Evolutionary conservation across 129 eudicot species (phyloP).

Genomic region (Escallonia herrerae): DNA sequence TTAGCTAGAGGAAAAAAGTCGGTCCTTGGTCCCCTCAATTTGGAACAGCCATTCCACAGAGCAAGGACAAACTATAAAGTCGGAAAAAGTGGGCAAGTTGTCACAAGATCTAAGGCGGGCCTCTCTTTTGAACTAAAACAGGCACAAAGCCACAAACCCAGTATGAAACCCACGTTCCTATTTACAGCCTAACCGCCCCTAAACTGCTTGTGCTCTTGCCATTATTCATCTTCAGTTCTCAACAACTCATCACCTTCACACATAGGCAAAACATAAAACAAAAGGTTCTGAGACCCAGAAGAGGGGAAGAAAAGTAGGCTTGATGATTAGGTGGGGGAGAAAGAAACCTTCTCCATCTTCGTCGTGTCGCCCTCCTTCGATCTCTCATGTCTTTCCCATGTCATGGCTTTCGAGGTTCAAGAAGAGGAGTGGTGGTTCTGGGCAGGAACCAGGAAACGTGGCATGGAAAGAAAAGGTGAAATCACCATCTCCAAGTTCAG

Average conservation of each 20-base stretch:
- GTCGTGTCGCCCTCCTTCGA: conserved; percentile 11
- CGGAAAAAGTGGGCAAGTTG: conserved; percentile 60
- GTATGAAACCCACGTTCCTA: conserved; percentile 20
- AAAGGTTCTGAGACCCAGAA: not conserved
- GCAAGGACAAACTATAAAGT: conserved; percentile 37
- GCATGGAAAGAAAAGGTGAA: conserved; percentile 4
- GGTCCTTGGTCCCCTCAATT: conserved; percentile 32
- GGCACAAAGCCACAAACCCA: conserved; percentile 1
- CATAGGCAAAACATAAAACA: not conserved
- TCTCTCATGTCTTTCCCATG: conserved; percentile 30
- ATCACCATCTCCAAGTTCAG: conserved; percentile 2
- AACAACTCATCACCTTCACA: conserved; percentile 15
- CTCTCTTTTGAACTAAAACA: conserved; percentile 67
- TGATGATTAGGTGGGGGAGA: conserved; percentile 38
- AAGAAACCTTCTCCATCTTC: conserved; percentile 35
- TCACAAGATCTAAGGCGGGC: conserved; percentile 82
- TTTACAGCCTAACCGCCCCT: conserved; percentile 26
- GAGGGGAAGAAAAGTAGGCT: conserved; percentile 6
- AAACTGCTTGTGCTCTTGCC: conserved; percentile 6
- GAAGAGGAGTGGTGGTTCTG: conserved; percentile 21
- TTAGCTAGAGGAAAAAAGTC: not conserved
- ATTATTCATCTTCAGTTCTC: not conserved
- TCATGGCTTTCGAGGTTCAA: conserved; percentile 50
- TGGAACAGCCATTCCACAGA: conserved; percentile 29
- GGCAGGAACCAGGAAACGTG: conserved; percentile 5